Evolutionary conservation across 768 basidiomycete genomes (phyloP).

Genomic region (Lyophyllum atratum): DNA sequence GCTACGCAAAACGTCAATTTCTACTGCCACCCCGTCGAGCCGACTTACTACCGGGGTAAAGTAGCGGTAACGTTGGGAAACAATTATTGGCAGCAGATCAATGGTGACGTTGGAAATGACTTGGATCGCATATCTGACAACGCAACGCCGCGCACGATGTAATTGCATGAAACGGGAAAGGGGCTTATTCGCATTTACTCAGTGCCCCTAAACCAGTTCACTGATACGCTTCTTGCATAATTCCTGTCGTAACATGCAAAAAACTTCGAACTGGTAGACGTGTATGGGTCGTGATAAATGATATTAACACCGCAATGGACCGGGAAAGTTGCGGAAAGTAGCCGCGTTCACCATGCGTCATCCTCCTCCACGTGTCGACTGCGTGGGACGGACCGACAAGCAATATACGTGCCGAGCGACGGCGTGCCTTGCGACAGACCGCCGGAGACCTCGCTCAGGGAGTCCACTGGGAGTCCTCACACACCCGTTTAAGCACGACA

Average conservation of each 20-base stretch:
- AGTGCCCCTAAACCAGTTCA: slow-evolving; percentile 6
- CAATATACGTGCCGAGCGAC: slow-evolving; percentile 13
- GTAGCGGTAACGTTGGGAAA: slow-evolving; percentile 11
- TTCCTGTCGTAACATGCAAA: slow-evolving; percentile 7
- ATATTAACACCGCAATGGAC: slow-evolving; percentile 6
- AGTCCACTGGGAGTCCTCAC: background rate
- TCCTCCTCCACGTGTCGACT: slow-evolving; percentile 16
- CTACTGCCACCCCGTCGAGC: slow-evolving; percentile 10
- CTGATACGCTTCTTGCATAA: slow-evolving; percentile 11
- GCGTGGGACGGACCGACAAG: slow-evolving; percentile 12
- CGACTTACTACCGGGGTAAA: slow-evolving; percentile 20
- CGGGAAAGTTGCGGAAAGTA: background rate
- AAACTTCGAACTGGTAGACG: slow-evolving; percentile 3
- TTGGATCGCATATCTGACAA: slow-evolving; percentile 3
- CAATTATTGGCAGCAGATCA: slow-evolving; percentile 5
- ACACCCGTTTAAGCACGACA: background rate
- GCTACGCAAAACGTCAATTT: slow-evolving; percentile 21
- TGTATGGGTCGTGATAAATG: slow-evolving; percentile 11
- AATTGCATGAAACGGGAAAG: slow-evolving; percentile 8
- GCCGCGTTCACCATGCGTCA: slow-evolving; percentile 10
- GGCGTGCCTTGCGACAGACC: slow-evolving; percentile 17
- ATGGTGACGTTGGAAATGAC: background rate
- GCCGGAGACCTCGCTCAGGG: slow-evolving; percentile 4
- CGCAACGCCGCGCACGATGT: slow-evolving; percentile 5
- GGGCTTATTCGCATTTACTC: slow-evolving; percentile 13